phyloP scores from a whole-genome alignment of 176 grass and related monocot species.

The Elaeis guineensis region DNA sequence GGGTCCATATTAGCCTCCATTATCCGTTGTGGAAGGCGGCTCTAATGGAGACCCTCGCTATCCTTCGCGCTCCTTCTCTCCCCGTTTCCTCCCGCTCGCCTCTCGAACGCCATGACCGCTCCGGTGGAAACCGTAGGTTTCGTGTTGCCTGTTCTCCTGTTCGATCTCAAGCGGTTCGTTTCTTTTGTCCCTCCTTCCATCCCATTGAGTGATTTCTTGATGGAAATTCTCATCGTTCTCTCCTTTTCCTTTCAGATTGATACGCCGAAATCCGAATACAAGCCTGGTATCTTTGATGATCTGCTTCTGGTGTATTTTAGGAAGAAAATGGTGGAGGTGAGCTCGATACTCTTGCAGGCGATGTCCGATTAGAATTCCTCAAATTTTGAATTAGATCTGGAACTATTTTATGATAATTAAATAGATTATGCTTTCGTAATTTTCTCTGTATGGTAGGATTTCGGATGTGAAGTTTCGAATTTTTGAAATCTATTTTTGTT shows the following conservation, averaged over 20 bases:
- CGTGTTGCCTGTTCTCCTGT: slow-evolving; percentile 9
- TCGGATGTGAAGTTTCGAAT: too few relatives aligned
- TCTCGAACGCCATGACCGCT: not conserved
- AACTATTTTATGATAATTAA: too few relatives aligned
- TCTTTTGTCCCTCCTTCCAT: not conserved
- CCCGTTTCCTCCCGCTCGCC: not conserved
- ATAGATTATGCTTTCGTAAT: too few relatives aligned
- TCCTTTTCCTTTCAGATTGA: not conserved
- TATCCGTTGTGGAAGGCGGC: too few relatives aligned
- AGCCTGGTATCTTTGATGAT: slow-evolving; percentile 11
- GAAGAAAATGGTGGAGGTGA: slow-evolving; percentile 26
- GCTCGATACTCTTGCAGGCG: not conserved
- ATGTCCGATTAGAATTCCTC: too few relatives aligned
- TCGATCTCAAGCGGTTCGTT: slow-evolving; percentile 6
- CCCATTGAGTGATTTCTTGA: not conserved
- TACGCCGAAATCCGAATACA: slow-evolving; percentile 4
- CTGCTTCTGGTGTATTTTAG: slow-evolving; percentile 8
- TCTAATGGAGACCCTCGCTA: not conserved
- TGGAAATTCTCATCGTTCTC: not conserved
- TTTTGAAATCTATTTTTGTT: too few relatives aligned
- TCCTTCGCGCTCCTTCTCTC: not conserved
- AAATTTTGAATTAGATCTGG: too few relatives aligned
- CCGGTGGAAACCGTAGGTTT: slow-evolving; percentile 2
- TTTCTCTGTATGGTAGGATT: too few relatives aligned
- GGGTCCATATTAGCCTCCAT: too few relatives aligned